phyloP scores from a whole-genome alignment of 2,329 filamentous ascomycete genomes.

The Stachybotrys elegans region DNA sequence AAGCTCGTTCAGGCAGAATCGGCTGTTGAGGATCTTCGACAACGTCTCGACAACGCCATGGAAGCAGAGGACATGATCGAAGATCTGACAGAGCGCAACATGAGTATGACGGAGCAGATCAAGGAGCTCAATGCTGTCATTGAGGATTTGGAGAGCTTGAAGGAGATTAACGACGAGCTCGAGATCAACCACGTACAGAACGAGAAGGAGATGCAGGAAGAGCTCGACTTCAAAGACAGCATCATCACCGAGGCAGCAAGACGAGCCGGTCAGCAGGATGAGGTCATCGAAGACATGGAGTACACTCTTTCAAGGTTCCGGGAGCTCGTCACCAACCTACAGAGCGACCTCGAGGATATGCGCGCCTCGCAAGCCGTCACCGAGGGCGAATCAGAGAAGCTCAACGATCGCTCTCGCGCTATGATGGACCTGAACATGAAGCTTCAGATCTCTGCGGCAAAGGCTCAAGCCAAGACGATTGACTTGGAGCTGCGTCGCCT shows the following conservation, averaged over 20 bases:
- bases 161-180: constrained; percentile 91
- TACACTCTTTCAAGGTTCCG: constrained; percentile 86
- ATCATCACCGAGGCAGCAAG: constrained; percentile 78
- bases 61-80: constrained; percentile 93
- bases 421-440: constrained; percentile 98
- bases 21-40: constrained; percentile 77
- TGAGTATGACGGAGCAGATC: constrained; percentile 75
- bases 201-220: constrained; percentile 90
- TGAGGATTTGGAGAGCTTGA: constrained; percentile 81
- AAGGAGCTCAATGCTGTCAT: constrained; percentile 77
- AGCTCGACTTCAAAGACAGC: constrained; percentile 82
- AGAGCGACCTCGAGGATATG: constrained; percentile 86
- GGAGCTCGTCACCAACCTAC: constrained; percentile 79
- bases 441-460: constrained; percentile 81
- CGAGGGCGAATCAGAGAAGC: constrained; percentile 86
- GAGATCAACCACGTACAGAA: constrained; percentile 90
- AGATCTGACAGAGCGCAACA: constrained; percentile 82
- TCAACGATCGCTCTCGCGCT: constrained; percentile 80
- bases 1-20: constrained; percentile 69
- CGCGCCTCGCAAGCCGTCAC: constrained; percentile 87
- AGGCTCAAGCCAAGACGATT: constrained; percentile 91
- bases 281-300: constrained; percentile 78
- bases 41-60: constrained; percentile 84
- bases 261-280: constrained; percentile 69
- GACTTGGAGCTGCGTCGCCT: constrained; percentile 82